phyloP scores from a whole-genome alignment of 306 rosid genomes.

The Citrullus amarus region DNA sequence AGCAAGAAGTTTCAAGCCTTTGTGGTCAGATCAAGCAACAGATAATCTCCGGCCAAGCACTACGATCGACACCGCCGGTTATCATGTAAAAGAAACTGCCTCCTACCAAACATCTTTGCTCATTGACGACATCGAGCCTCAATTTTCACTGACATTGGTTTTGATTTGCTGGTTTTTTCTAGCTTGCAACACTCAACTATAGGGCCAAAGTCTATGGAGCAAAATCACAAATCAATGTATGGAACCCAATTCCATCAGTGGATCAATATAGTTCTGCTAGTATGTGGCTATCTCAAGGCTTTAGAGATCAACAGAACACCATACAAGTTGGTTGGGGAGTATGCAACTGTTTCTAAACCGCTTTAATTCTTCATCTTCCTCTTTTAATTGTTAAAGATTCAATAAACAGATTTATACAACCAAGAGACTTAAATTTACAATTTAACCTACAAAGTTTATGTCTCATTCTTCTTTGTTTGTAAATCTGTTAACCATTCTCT shows the following conservation, averaged over 20 bases:
- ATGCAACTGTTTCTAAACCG: not conserved
- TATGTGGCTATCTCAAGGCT: no score
- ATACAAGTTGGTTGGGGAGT: constrained; percentile 5
- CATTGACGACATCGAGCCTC: not conserved
- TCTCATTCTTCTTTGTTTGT: not conserved
- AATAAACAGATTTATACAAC: not conserved
- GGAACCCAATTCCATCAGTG: not conserved
- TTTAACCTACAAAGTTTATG: not conserved
- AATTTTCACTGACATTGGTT: not conserved
- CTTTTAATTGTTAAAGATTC: not conserved
- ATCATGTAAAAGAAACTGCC: not conserved
- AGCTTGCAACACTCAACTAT: not conserved
- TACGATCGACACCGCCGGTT: not conserved
- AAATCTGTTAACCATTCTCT: not conserved
- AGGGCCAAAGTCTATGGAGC: not conserved
- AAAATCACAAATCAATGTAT: not conserved
- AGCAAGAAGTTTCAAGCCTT: not conserved
- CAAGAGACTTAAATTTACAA: not conserved
- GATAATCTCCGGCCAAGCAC: not conserved
- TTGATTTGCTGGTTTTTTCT: not conserved
- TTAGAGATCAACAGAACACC: not conserved
- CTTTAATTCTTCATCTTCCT: not conserved
- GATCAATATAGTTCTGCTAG: not conserved
- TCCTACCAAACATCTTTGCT: not conserved
- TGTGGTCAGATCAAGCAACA: not conserved